Conservation (phyloP, 257 asterid species). For the Thymus quinquecostatus region DNA sequence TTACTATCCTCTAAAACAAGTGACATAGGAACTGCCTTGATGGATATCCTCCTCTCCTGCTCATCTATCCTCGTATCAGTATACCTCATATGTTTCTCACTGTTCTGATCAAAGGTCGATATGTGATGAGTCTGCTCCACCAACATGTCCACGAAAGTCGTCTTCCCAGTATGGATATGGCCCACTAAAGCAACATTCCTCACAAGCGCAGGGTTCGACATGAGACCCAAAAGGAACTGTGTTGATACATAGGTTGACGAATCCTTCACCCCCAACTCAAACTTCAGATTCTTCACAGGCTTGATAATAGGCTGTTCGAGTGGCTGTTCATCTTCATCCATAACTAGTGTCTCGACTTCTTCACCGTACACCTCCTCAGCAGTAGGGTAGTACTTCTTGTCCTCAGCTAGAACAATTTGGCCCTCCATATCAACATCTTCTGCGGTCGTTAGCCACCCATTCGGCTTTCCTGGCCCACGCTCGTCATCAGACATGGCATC, state of each 20-base stretch:
- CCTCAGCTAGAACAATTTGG: conserved; percentile 92
- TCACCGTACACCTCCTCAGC: conserved; percentile 99
- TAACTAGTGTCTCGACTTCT: conserved; percentile 92
- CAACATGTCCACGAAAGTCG: conserved; percentile 93
- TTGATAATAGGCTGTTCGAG: conserved; percentile 82
- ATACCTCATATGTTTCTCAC: conserved; percentile 96
- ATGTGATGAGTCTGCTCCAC: conserved; percentile 96
- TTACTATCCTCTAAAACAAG: conserved; percentile 91
- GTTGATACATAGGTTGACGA: conserved; percentile 89
- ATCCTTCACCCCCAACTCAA: conserved; percentile 94
- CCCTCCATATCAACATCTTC: conserved; percentile 93
- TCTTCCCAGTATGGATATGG: conserved; percentile 83
- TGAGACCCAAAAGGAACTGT: conserved; percentile 86
- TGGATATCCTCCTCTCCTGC: conserved; percentile 94
- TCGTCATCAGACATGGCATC: conserved; percentile 69
- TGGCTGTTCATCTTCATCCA: conserved; percentile 98
- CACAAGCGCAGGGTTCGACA: conserved; percentile 84
- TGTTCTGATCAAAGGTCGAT: conserved; percentile 86
- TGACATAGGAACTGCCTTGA: conserved; percentile 90
- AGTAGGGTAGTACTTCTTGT: conserved; percentile 91
- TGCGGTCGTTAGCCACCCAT: conserved; percentile 74
- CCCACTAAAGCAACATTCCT: conserved; percentile 96
- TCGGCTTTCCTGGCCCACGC: conserved; percentile 71
- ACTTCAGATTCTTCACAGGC: conserved; percentile 88
- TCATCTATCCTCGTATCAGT: conserved; percentile 96